Evolutionary conservation across 2,329 filamentous ascomycete species (phyloP).

Genomic region (Hymenoscyphus salicellus): DNA sequence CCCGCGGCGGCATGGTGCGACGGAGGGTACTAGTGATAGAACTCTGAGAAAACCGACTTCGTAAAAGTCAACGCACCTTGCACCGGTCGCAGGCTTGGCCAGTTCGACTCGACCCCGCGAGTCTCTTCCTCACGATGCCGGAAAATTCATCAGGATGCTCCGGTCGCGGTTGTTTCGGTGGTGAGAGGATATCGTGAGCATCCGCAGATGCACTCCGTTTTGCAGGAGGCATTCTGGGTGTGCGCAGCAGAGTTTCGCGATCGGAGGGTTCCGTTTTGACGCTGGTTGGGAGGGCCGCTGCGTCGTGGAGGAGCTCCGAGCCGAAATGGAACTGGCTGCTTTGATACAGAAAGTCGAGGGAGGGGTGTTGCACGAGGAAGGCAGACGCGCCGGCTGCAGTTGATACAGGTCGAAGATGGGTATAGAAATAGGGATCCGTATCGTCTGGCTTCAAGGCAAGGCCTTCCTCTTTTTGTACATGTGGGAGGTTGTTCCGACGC

Average conservation of each 20-base stretch:
- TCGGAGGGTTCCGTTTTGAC: constrained; percentile 15
- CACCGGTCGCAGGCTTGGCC: constrained; percentile 87
- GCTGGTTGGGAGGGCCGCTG: constrained; percentile 28
- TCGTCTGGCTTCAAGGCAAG: constrained; percentile 1
- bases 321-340: neutral
- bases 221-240: constrained; percentile 11
- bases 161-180: constrained; percentile 28
- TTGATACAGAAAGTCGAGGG: neutral
- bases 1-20: neutral
- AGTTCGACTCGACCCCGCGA: constrained; percentile 58
- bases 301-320: neutral
- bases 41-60: neutral
- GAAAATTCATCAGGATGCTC: constrained; percentile 37
- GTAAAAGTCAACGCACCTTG: constrained; percentile 57
- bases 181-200: constrained; percentile 11
- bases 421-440: too few species aligned
- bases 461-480: neutral
- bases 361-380: neutral
- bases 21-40: neutral
- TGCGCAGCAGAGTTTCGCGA: constrained; percentile 1
- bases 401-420: too few species aligned
- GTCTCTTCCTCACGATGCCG: constrained; percentile 49
- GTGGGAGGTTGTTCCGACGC: neutral
- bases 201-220: constrained; percentile 22
- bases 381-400: too few species aligned